Evolutionary conservation across 208 protist genomes (phyloP).

Genomic region (Zelonia costaricensis): DNA sequence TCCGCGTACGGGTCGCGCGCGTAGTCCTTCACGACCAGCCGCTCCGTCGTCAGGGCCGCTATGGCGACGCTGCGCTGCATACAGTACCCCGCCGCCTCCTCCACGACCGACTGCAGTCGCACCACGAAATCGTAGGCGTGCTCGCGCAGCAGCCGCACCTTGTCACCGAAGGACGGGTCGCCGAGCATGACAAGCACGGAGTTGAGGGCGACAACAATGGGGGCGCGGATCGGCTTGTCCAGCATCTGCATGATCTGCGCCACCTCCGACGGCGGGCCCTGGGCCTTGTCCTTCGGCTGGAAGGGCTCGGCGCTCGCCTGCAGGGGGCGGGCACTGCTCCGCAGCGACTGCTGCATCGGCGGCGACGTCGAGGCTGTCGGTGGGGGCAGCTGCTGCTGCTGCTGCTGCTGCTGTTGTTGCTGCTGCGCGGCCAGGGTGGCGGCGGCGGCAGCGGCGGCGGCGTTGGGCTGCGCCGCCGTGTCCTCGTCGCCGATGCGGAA

Average conservation of each 20-base stretch:
- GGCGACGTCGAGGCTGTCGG: slow-evolving; percentile 6
- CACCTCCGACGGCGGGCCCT: slow-evolving; percentile 15
- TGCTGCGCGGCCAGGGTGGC: slow-evolving; percentile 13
- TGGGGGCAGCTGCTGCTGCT: too few species aligned
- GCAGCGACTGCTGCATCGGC: slow-evolving; percentile 25
- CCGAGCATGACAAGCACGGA: slow-evolving; percentile 51
- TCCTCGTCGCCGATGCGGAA: slow-evolving; percentile 73
- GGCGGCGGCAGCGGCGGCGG: slow-evolving; percentile 9
- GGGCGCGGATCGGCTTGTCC: slow-evolving; percentile 34
- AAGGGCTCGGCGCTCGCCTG: slow-evolving; percentile 88
- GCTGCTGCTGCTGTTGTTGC: slow-evolving; percentile 27
- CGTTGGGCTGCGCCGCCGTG: too few species aligned
- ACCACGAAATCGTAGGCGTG: slow-evolving; percentile 48
- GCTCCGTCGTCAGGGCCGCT: slow-evolving; percentile 86
- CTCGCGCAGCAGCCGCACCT: slow-evolving; percentile 15
- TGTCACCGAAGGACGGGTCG: slow-evolving; percentile 25
- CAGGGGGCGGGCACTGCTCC: slow-evolving; percentile 37
- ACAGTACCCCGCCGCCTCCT: slow-evolving; percentile 85
- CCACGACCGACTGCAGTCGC: slow-evolving; percentile 85
- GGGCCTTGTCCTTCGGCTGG: slow-evolving; percentile 68
- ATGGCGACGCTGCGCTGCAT: slow-evolving; percentile 96
- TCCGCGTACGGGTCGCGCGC: slow-evolving; percentile 89
- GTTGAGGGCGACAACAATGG: slow-evolving; percentile 54
- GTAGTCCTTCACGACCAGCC: slow-evolving; percentile 97
- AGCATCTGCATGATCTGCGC: slow-evolving; percentile 28